These are phyloP conservation scores for Aphanomyces euteiches DNA, from an alignment of 352 stramenopile genomes.

Conservation along the genomic window DNA sequence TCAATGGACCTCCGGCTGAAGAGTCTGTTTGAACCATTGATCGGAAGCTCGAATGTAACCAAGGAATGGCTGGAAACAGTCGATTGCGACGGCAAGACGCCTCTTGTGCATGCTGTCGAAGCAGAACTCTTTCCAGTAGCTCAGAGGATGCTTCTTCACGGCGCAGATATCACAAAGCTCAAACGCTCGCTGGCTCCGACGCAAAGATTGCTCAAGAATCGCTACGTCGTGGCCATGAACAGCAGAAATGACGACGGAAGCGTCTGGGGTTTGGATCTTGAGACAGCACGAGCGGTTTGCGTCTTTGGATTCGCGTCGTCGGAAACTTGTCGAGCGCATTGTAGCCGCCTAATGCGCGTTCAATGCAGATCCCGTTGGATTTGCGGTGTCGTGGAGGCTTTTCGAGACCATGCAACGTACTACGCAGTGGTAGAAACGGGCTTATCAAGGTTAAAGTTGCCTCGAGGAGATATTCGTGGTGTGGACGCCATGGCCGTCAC, in stretches of 20 bases:
- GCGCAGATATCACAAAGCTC: background rate
- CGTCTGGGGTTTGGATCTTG: background rate
- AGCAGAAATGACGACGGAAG: background rate
- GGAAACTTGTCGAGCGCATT: background rate
- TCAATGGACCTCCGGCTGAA: no score
- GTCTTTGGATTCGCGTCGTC: background rate
- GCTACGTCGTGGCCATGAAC: background rate
- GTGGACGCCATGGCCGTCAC: background rate
- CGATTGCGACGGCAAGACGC: conserved; percentile 17
- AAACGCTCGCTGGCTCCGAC: background rate
- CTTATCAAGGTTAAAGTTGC: background rate
- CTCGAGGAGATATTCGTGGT: background rate
- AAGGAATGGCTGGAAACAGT: background rate
- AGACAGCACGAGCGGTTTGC: background rate
- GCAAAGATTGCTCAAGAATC: background rate
- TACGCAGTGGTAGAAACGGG: conserved; percentile 1
- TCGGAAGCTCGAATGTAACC: no score
- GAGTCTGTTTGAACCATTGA: no score
- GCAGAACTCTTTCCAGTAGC: background rate
- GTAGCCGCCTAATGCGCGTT: background rate
- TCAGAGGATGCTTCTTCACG: conserved; percentile 23
- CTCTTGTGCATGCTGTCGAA: conserved; percentile 12
- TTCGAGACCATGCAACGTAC: background rate
- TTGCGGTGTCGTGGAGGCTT: conserved; percentile 7
- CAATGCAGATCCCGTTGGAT: conserved; percentile 9